Evolutionary conservation across 495 filamentous ascomycete species (phyloP).

Genomic region (Daldinia loculata): DNA sequence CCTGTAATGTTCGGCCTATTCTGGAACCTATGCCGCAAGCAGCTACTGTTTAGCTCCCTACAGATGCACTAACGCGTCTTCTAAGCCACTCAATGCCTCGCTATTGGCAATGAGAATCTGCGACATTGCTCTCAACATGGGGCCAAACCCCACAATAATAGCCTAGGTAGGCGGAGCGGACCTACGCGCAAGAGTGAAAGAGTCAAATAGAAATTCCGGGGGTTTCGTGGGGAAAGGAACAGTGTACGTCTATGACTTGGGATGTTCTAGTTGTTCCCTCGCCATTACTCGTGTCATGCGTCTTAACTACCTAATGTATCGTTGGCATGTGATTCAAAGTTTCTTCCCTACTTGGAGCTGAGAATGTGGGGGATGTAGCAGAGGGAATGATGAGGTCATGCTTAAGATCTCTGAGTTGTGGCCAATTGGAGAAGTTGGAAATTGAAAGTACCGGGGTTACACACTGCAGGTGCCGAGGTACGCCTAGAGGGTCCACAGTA

Average conservation of each 20-base stretch:
- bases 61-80: not conserved
- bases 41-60: constrained; percentile 21
- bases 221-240: constrained; percentile 33
- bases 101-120: constrained; percentile 30
- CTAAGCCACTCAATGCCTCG: constrained; percentile 31
- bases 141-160: not conserved
- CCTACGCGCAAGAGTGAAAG: not conserved
- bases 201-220: constrained; percentile 18
- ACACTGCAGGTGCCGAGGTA: constrained; percentile 33
- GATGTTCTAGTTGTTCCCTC: constrained; percentile 11
- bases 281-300: constrained; percentile 26
- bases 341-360: constrained; percentile 17
- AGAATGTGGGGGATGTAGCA: constrained; percentile 16
- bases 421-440: constrained; percentile 14
- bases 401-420: not conserved
- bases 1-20: constrained; percentile 3
- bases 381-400: constrained; percentile 32
- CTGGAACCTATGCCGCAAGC: constrained; percentile 24
- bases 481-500: constrained; percentile 3
- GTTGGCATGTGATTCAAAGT: constrained; percentile 30
- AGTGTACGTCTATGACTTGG: constrained; percentile 15
- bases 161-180: not conserved
- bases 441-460: constrained; percentile 16
- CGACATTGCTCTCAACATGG: not conserved
- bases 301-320: not conserved